phyloP scores from a whole-genome alignment of 202 grass and related monocot genomes.

The Zoysia matrella region DNA sequence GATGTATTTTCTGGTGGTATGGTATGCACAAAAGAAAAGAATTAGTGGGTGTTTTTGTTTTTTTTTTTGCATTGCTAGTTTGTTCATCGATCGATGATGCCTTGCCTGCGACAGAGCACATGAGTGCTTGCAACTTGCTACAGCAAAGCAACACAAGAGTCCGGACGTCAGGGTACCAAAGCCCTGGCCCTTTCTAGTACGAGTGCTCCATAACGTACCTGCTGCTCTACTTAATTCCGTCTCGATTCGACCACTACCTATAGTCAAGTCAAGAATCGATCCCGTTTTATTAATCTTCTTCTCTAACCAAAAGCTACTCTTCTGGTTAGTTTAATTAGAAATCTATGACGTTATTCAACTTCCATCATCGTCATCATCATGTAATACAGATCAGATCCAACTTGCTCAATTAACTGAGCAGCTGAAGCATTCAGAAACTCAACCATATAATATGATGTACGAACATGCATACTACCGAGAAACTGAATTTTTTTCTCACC shows the following conservation, averaged over 20 bases:
- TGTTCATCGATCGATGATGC: too few relatives aligned
- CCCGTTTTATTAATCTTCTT: not conserved
- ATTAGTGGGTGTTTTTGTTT: not conserved
- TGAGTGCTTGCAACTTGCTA: not conserved
- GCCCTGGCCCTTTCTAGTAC: too few relatives aligned
- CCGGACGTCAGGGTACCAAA: not conserved
- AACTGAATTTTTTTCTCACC: not conserved
- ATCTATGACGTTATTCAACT: not conserved
- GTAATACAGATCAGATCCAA: conserved; percentile 10
- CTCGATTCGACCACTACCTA: not conserved
- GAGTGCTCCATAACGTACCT: too few relatives aligned
- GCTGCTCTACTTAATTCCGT: not conserved
- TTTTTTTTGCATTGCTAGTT: too few relatives aligned
- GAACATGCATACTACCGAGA: not conserved
- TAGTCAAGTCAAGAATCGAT: not conserved
- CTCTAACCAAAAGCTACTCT: not conserved
- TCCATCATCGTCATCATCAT: not conserved
- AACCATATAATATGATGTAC: not conserved
- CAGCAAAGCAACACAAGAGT: not conserved
- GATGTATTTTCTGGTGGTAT: not conserved
- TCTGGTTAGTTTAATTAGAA: not conserved
- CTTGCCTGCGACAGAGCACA: not conserved
- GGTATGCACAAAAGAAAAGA: not conserved
- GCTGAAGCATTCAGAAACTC: not conserved
- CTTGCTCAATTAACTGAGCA: not conserved